Evolutionary conservation across 129 eudicot species (phyloP).

Genomic region (Flaveria sonorensis): DNA sequence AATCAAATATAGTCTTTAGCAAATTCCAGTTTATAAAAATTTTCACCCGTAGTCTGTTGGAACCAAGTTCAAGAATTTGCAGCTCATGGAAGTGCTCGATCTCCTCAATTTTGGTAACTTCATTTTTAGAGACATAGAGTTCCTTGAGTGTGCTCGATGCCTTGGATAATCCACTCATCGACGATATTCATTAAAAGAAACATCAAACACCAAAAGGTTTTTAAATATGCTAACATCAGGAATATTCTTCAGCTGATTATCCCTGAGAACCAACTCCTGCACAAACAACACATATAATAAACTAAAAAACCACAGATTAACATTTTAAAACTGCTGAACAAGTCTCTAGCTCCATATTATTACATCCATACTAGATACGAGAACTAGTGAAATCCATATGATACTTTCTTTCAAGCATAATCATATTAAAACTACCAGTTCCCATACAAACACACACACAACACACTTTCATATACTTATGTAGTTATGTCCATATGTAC

Average conservation of each 20-base stretch:
- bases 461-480: neutral
- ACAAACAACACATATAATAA: slow-evolving; percentile 18
- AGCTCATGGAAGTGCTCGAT: slow-evolving; percentile 81
- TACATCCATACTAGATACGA: neutral
- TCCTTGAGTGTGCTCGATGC: slow-evolving; percentile 84
- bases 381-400: neutral
- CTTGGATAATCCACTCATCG: slow-evolving; percentile 74
- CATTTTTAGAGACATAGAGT: slow-evolving; percentile 94
- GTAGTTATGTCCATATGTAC: neutral
- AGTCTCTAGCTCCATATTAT: neutral
- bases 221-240: slow-evolving; percentile 90
- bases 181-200: slow-evolving; percentile 86
- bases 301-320: neutral
- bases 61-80: slow-evolving; percentile 96
- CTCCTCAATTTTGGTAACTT: slow-evolving; percentile 88
- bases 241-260: slow-evolving; percentile 81
- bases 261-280: slow-evolving; percentile 92
- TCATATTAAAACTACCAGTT: slow-evolving; percentile 3
- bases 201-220: slow-evolving; percentile 79
- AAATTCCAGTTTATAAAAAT: neutral
- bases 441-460: slow-evolving; percentile 4
- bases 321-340: neutral
- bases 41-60: slow-evolving; percentile 85
- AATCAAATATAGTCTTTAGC: neutral
- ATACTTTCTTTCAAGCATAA: neutral